Conservation (phyloP, 371 early-diverging fungal species). For the Haplosporangium sp. region DNA sequence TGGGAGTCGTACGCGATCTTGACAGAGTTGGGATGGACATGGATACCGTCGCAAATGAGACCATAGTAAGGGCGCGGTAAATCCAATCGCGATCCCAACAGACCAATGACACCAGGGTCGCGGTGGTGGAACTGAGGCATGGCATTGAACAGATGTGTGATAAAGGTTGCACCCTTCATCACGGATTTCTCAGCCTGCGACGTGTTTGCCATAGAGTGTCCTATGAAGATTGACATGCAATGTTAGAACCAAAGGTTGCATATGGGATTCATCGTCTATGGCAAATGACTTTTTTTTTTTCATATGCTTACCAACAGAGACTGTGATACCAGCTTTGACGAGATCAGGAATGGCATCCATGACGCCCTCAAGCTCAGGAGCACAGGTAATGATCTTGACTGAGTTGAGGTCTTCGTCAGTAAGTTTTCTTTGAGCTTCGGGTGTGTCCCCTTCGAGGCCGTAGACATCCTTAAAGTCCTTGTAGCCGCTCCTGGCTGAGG, state of each 20-base stretch:
- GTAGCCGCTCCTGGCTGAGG: conserved; percentile 72
- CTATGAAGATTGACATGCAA: conserved; percentile 2
- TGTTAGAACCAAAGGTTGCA: not conserved
- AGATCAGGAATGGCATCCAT: conserved; percentile 76
- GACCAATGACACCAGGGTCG: conserved; percentile 82
- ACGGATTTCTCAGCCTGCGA: conserved; percentile 80
- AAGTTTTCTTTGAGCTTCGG: conserved; percentile 58
- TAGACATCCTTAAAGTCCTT: conserved; percentile 78
- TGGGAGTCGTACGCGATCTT: conserved; percentile 84
- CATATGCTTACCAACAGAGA: conserved; percentile 66
- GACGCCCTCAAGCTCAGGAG: conserved; percentile 85
- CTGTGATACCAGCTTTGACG: conserved; percentile 79
- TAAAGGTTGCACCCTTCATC: conserved; percentile 70
- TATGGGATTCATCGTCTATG: not conserved
- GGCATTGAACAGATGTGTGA: conserved; percentile 89
- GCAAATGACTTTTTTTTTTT: not conserved
- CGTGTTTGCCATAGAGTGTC: conserved; percentile 80
- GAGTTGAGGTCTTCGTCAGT: conserved; percentile 61
- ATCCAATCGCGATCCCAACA: conserved; percentile 71
- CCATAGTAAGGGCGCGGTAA: conserved; percentile 79
- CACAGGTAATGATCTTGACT: conserved; percentile 80
- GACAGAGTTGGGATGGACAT: conserved; percentile 83
- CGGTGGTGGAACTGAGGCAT: conserved; percentile 88
- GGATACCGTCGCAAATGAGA: conserved; percentile 82
- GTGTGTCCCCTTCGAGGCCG: conserved; percentile 59